These are phyloP conservation scores for Oidium heveae DNA, from an alignment of 2,329 filamentous ascomycete genomes.

Conservation along the genomic window DNA sequence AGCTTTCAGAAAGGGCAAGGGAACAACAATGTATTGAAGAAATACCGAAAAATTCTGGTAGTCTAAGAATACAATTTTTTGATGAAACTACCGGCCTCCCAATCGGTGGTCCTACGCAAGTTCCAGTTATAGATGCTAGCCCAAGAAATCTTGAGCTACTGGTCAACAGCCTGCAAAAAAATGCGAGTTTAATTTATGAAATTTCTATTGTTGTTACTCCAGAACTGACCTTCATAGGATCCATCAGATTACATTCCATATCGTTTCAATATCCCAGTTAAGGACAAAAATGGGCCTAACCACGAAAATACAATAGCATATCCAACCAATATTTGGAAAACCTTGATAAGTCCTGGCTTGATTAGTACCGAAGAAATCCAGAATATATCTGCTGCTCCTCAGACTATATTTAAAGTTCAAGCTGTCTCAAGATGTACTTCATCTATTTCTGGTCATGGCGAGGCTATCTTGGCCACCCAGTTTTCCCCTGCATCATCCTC, in stretches of 20 bases:
- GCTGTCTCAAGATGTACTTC: conserved; percentile 76
- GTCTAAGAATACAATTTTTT: conserved; percentile 65
- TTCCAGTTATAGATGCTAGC: conserved; percentile 61
- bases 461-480: conserved; percentile 64
- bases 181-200: conserved; percentile 22
- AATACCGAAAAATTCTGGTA: conserved; percentile 43
- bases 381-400: conserved; percentile 39
- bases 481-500: conserved; percentile 62
- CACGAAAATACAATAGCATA: conserved; percentile 17
- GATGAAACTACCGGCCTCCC: conserved; percentile 55
- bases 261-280: conserved; percentile 30
- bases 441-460: conserved; percentile 71
- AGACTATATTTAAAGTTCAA: conserved; percentile 83
- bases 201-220: not conserved
- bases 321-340: conserved; percentile 19
- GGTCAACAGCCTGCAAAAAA: conserved; percentile 59
- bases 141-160: conserved; percentile 77
- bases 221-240: conserved; percentile 18
- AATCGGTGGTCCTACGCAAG: conserved; percentile 35
- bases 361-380: conserved; percentile 16
- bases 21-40: conserved; percentile 51
- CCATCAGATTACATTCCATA: conserved; percentile 37
- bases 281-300: conserved; percentile 15
- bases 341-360: conserved; percentile 17
- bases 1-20: conserved; percentile 42